Evolutionary conservation across 192 early-diverging fungal species (phyloP).

Genomic region (Coemansia sp.): DNA sequence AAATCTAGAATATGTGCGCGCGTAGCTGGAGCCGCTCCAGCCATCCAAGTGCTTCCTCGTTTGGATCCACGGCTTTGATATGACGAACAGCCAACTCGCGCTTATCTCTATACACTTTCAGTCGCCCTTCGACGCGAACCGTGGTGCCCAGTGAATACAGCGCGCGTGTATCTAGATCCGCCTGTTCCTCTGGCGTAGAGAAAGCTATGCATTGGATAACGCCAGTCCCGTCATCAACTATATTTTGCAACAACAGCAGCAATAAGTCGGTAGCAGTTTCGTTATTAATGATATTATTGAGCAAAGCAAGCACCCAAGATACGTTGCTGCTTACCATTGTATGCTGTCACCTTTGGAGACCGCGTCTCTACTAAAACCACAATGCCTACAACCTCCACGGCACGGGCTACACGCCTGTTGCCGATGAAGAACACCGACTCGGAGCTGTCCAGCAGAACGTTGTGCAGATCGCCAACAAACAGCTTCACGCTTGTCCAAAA

Average conservation of each 20-base stretch:
- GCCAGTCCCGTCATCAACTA: constrained; percentile 53
- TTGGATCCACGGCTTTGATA: constrained; percentile 19
- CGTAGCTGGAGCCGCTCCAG: constrained; percentile 43
- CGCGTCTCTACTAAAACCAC: constrained; percentile 31
- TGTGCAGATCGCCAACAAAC: constrained; percentile 42
- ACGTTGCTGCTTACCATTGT: constrained; percentile 21
- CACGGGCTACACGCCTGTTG: constrained; percentile 28
- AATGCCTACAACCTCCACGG: constrained; percentile 46
- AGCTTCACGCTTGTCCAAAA: constrained; percentile 49
- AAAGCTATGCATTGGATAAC: constrained; percentile 41
- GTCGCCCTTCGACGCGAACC: constrained; percentile 34
- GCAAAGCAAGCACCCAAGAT: no score
- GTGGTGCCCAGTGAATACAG: constrained; percentile 25
- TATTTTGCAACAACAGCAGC: neutral
- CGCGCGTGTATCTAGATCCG: constrained; percentile 5
- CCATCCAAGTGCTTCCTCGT: constrained; percentile 44
- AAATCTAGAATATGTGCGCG: constrained; percentile 3
- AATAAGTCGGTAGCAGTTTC: neutral
- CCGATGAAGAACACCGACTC: constrained; percentile 41
- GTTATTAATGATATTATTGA: neutral
- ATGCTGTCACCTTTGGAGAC: constrained; percentile 28
- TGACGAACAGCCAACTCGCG: constrained; percentile 34
- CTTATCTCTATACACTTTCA: constrained; percentile 27
- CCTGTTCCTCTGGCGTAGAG: constrained; percentile 27
- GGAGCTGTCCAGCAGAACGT: constrained; percentile 21